phyloP scores from a whole-genome alignment of 208 protist genomes.

The Phytomonas sp. region DNA sequence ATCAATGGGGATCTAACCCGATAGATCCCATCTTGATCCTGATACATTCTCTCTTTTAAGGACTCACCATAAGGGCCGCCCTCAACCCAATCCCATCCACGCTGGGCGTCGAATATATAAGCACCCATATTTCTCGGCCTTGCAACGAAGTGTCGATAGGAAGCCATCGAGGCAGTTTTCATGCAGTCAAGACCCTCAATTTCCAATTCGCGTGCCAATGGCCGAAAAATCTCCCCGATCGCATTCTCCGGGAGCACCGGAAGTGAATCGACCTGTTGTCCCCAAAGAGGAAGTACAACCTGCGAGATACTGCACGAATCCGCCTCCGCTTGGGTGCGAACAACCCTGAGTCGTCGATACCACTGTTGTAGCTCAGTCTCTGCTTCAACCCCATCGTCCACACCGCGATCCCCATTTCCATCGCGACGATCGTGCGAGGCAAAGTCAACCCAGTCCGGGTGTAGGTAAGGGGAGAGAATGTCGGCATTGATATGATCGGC shows the following conservation, averaged over 20 bases:
- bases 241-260: constrained; percentile 20
- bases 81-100: constrained; percentile 74
- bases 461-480: constrained; percentile 29
- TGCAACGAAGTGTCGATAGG: constrained; percentile 51
- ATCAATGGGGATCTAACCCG: constrained; percentile 60
- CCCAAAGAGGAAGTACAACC: constrained; percentile 67
- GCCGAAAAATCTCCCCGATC: constrained; percentile 17
- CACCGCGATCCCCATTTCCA: not conserved
- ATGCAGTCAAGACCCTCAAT: constrained; percentile 46
- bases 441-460: constrained; percentile 41
- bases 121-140: constrained; percentile 25
- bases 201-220: constrained; percentile 41
- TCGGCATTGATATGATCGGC: constrained; percentile 61
- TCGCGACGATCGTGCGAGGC: constrained; percentile 2
- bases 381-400: not conserved
- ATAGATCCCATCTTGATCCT: constrained; percentile 66
- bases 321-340: constrained; percentile 35
- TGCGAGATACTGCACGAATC: constrained; percentile 30
- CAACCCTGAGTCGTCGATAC: constrained; percentile 14
- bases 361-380: constrained; percentile 5
- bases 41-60: constrained; percentile 41
- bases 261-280: constrained; percentile 14
- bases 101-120: constrained; percentile 57
- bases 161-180: constrained; percentile 34
- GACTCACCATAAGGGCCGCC: constrained; percentile 10